Evolutionary conservation across 2,329 filamentous ascomycete species (phyloP).

Genomic region (Nemania bipapillata): DNA sequence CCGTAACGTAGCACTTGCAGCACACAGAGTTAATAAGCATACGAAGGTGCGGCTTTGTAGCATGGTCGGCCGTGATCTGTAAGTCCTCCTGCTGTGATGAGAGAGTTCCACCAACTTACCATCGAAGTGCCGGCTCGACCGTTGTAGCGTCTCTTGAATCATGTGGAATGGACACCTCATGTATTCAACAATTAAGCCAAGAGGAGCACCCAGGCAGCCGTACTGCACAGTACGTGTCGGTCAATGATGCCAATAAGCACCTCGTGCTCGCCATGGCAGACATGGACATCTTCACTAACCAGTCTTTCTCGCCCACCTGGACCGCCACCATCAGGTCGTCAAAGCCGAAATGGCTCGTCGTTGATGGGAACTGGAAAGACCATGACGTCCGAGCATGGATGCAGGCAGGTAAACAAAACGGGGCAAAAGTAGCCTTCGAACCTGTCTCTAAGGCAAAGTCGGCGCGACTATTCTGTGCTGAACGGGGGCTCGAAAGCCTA

Average conservation of each 20-base stretch:
- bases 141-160: constrained; percentile 73
- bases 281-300: constrained; percentile 81
- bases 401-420: constrained; percentile 64
- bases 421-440: constrained; percentile 78
- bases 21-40: constrained; percentile 72
- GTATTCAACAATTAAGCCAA: constrained; percentile 67
- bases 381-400: constrained; percentile 75
- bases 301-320: constrained; percentile 68
- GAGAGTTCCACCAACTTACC: constrained; percentile 10
- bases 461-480: constrained; percentile 69
- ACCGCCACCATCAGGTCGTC: constrained; percentile 65
- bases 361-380: constrained; percentile 87
- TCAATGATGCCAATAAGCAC: constrained; percentile 86
- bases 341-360: constrained; percentile 78
- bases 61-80: constrained; percentile 81
- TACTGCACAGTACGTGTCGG: constrained; percentile 90
- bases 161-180: constrained; percentile 71
- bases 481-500: constrained; percentile 54
- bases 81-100: constrained; percentile 47
- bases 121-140: constrained; percentile 73
- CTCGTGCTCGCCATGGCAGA: constrained; percentile 95
- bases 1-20: constrained; percentile 88
- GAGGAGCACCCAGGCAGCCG: constrained; percentile 64
- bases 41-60: constrained; percentile 78
- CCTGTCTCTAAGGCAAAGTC: constrained; percentile 88